A percentile compares a stretch with the other conserved stretches of the same genome.
phyloP scores from a whole-genome alignment of 352 stramenopile genomes.

The Globisporangium splendens region DNA sequence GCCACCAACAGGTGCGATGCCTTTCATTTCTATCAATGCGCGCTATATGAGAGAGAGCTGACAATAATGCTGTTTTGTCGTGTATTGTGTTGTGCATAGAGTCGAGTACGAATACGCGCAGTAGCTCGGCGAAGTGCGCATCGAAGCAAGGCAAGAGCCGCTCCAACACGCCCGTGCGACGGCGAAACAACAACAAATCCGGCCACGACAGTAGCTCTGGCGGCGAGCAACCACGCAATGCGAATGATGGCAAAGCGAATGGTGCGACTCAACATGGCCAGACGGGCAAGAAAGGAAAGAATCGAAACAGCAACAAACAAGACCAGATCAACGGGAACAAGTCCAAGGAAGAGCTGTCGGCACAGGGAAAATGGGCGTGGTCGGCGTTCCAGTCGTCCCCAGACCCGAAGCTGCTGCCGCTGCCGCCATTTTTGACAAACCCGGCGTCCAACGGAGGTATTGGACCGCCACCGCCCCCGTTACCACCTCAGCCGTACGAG shows the following conservation, averaged over 20 bases:
- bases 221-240: not conserved
- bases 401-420: slow-evolving; percentile 62
- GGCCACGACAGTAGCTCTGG: not conserved
- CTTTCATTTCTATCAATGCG: no score
- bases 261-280: not conserved
- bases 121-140: slow-evolving; percentile 44
- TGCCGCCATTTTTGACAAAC: slow-evolving; percentile 65
- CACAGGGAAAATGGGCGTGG: slow-evolving; percentile 76
- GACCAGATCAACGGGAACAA: slow-evolving; percentile 21
- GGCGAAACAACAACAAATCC: slow-evolving; percentile 37
- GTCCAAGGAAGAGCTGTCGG: slow-evolving; percentile 50
- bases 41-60: not conserved
- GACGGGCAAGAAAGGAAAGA: slow-evolving; percentile 25
- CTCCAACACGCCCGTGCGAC: slow-evolving; percentile 34
- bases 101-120: slow-evolving; percentile 20
- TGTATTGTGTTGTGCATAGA: not conserved
- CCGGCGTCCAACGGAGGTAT: slow-evolving; percentile 10
- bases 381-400: slow-evolving; percentile 81
- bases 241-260: slow-evolving; percentile 1
- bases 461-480: slow-evolving; percentile 18
- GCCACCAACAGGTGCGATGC: not conserved
- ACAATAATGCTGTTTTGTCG: not conserved
- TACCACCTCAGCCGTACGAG: slow-evolving; percentile 18
- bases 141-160: slow-evolving; percentile 38
- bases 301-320: slow-evolving; percentile 38